Percentiles rank a stretch among this genome's conserved stretches.
Evolutionary conservation across 1,139 yeast species (phyloP).

Genomic region (Pichia sorboxylosa): DNA sequence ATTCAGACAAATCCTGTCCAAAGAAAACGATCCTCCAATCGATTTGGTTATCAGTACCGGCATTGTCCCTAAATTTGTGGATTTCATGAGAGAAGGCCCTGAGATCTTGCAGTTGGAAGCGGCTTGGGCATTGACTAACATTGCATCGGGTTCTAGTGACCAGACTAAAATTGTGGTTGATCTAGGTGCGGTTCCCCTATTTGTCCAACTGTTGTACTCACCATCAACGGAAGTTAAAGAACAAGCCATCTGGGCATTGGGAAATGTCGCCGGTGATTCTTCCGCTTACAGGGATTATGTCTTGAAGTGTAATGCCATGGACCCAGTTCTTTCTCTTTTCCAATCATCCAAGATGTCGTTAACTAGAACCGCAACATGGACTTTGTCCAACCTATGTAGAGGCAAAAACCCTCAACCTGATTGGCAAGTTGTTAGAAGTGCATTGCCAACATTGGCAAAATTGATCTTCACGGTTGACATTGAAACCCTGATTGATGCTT

Average conservation of each 20-base stretch:
- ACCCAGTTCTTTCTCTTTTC: constrained; percentile 71
- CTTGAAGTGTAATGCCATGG: constrained; percentile 74
- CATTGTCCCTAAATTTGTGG: constrained; percentile 83
- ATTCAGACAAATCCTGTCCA: constrained; percentile 84
- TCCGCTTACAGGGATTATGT: constrained; percentile 83
- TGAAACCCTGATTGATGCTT: constrained; percentile 91
- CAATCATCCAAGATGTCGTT: constrained; percentile 74
- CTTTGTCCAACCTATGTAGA: constrained; percentile 88
- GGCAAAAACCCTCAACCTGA: constrained; percentile 96
- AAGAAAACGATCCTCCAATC: constrained; percentile 97
- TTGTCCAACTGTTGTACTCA: constrained; percentile 71
- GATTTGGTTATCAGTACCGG: constrained; percentile 88
- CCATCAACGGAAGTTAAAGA: constrained; percentile 87
- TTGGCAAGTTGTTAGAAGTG: constrained; percentile 77
- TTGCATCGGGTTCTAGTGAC: constrained; percentile 88
- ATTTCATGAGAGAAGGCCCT: constrained; percentile 67
- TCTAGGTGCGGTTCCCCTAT: constrained; percentile 85
- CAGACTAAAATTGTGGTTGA: constrained; percentile 89
- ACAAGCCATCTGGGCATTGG: constrained; percentile 98
- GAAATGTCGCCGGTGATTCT: constrained; percentile 97
- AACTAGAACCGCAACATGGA: constrained; percentile 97
- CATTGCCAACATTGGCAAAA: constrained; percentile 87
- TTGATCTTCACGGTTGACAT: constrained; percentile 82
- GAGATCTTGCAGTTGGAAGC: constrained; percentile 92
- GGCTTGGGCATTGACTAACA: constrained; percentile 97